Evolutionary conservation across 2,329 filamentous ascomycete genomes (phyloP).

Genomic region (Apiospora koreana): DNA sequence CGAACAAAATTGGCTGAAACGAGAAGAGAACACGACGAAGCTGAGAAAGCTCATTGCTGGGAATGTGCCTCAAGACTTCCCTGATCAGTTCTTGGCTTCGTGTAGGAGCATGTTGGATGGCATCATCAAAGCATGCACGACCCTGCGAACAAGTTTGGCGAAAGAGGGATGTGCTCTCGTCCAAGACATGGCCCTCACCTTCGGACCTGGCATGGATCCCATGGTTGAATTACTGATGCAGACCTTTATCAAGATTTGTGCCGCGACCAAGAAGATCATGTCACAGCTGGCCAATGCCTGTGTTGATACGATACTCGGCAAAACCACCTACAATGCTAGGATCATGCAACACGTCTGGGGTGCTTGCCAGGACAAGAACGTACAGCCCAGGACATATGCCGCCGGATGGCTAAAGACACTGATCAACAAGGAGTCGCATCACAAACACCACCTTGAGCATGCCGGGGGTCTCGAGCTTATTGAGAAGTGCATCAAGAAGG

Average conservation of each 20-base stretch:
- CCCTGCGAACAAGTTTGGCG: constrained; percentile 85
- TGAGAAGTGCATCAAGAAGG: constrained; percentile 87
- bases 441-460: constrained; percentile 84
- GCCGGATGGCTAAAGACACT: constrained; percentile 83
- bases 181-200: constrained; percentile 78
- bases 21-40: constrained; percentile 79
- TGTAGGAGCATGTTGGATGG: constrained; percentile 80
- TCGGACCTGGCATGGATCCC: constrained; percentile 78
- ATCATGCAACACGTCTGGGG: constrained; percentile 83
- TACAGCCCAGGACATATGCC: constrained; percentile 78
- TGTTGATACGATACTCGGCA: constrained; percentile 78
- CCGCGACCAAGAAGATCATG: constrained; percentile 88
- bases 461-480: constrained; percentile 79
- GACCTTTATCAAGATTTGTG: constrained; percentile 84
- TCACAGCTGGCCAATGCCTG: constrained; percentile 80
- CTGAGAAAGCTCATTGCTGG: constrained; percentile 79
- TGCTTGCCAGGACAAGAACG: constrained; percentile 91
- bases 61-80: constrained; percentile 78
- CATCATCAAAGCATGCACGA: constrained; percentile 81
- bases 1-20: constrained; percentile 86
- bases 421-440: constrained; percentile 72
- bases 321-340: constrained; percentile 76
- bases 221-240: constrained; percentile 92
- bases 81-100: constrained; percentile 66
- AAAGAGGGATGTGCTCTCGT: constrained; percentile 82